Conservation (phyloP, 352 stramenopile genomes). For the Phytophthora chlamydospora region DNA sequence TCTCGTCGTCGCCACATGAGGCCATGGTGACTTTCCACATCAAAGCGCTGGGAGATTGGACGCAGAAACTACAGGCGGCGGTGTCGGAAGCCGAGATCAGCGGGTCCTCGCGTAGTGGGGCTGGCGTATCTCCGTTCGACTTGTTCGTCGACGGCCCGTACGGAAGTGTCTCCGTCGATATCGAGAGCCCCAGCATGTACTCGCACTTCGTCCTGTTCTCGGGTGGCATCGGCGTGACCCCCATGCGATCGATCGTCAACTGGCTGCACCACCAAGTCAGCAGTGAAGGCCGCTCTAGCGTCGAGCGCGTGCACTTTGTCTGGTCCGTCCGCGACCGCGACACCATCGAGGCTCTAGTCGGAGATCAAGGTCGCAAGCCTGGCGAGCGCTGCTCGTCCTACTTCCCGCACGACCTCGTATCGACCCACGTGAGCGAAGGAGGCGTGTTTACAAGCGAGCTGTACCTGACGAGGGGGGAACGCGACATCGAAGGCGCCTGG, state of each 20-base stretch:
- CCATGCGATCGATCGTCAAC: constrained; percentile 22
- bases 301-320: constrained; percentile 44
- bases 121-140: constrained; percentile 9
- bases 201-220: constrained; percentile 18
- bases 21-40: constrained; percentile 64
- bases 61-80: constrained; percentile 35
- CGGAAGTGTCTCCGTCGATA: constrained; percentile 23
- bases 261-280: constrained; percentile 26
- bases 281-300: not conserved
- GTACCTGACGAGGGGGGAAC: constrained; percentile 36
- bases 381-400: constrained; percentile 5
- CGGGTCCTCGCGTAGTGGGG: not conserved
- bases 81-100: not conserved
- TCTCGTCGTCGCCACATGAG: constrained; percentile 70
- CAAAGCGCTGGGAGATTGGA: constrained; percentile 60
- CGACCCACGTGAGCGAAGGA: not conserved
- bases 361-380: constrained; percentile 1
- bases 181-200: constrained; percentile 8
- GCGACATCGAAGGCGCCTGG: constrained; percentile 25
- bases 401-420: constrained; percentile 18
- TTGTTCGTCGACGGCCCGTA: constrained; percentile 55
- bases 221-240: constrained; percentile 17
- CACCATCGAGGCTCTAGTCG: constrained; percentile 26
- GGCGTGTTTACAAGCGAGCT: constrained; percentile 40
- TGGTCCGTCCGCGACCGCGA: constrained; percentile 47